A percentile compares a stretch with the other conserved stretches of the same genome.
Evolutionary conservation across 2,329 filamentous ascomycete genomes (phyloP).

Genomic region (Trichoderma semiorbis): DNA sequence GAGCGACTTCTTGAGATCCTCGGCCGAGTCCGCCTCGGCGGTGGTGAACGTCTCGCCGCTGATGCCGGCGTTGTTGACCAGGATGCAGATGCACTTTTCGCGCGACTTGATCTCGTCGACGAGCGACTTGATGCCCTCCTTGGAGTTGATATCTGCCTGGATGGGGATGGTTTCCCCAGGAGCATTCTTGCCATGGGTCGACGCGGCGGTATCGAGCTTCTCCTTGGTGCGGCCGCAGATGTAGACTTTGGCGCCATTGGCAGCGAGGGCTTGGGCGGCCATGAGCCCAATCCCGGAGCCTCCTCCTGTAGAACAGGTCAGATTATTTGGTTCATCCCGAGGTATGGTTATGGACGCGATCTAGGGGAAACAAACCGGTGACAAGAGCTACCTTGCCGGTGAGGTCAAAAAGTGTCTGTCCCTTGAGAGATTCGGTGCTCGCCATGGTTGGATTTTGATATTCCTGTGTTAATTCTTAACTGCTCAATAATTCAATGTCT

Average conservation of each 20-base stretch:
- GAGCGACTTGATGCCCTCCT: slow-evolving; percentile 55
- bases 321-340: too few species aligned
- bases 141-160: slow-evolving; percentile 59
- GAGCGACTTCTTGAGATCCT: slow-evolving; percentile 57
- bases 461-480: too few species aligned
- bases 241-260: slow-evolving; percentile 67
- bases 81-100: slow-evolving; percentile 58
- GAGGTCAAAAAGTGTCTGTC: slow-evolving; percentile 40
- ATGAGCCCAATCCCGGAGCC: slow-evolving; percentile 66
- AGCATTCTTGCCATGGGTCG: slow-evolving; percentile 53
- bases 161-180: slow-evolving; percentile 58
- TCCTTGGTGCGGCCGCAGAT: slow-evolving; percentile 63
- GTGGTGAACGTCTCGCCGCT: too few species aligned
- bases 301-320: too few species aligned
- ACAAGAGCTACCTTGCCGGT: slow-evolving; percentile 44
- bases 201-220: slow-evolving; percentile 57
- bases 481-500: too few species aligned
- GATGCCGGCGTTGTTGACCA: slow-evolving; percentile 67
- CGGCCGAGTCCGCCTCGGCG: slow-evolving; percentile 35
- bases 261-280: slow-evolving; percentile 63
- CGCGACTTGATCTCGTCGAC: slow-evolving; percentile 53
- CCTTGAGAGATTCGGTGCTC: slow-evolving; percentile 21
- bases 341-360: too few species aligned
- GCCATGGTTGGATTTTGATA: too few species aligned
- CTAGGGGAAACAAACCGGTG: too few species aligned